A percentile compares a stretch with the other conserved stretches of the same genome.
These are phyloP conservation scores for Claviceps capensis DNA, from an alignment of 2,329 filamentous ascomycete genomes.

Conservation along the genomic window DNA sequence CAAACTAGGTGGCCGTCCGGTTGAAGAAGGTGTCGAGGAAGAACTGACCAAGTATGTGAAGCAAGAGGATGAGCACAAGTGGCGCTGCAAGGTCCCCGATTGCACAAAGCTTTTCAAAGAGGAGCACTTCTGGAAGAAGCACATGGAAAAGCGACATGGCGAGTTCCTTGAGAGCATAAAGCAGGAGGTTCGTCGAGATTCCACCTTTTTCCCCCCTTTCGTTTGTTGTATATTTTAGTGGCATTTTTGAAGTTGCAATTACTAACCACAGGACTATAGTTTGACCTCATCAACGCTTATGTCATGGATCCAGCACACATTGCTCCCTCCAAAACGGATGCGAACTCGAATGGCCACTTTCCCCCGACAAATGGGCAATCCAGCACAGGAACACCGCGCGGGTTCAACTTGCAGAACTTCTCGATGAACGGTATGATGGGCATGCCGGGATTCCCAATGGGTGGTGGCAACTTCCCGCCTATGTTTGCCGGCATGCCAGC, in stretches of 20 bases:
- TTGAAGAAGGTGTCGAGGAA: constrained; percentile 76
- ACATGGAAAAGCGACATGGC: constrained; percentile 86
- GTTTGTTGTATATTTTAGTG: background rate
- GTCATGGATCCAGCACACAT: constrained; percentile 91
- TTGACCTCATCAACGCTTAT: constrained; percentile 84
- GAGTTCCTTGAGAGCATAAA: constrained; percentile 75
- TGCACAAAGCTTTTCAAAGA: constrained; percentile 97
- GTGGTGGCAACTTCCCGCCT: constrained; percentile 31
- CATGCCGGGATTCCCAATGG: constrained; percentile 45
- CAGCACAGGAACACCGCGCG: constrained; percentile 72
- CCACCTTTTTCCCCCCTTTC: background rate
- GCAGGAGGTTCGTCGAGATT: constrained; percentile 60
- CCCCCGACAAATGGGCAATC: constrained; percentile 64
- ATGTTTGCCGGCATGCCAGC: constrained; percentile 41
- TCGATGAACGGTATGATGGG: constrained; percentile 44
- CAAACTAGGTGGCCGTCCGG: constrained; percentile 78
- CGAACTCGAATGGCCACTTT: constrained; percentile 93
- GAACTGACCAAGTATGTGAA: constrained; percentile 82
- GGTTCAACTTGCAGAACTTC: constrained; percentile 75
- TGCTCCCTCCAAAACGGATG: constrained; percentile 81
- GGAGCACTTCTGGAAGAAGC: constrained; percentile 93
- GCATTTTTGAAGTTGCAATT: background rate
- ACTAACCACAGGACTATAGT: constrained; percentile 32
- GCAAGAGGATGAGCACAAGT: constrained; percentile 96
- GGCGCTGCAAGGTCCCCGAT: constrained; percentile 88